Evolutionary conservation across 768 basidiomycete genomes (phyloP), one percentile per base, ranked within the genome.

Genomic region (Tricholoma matsutake): DNA sequence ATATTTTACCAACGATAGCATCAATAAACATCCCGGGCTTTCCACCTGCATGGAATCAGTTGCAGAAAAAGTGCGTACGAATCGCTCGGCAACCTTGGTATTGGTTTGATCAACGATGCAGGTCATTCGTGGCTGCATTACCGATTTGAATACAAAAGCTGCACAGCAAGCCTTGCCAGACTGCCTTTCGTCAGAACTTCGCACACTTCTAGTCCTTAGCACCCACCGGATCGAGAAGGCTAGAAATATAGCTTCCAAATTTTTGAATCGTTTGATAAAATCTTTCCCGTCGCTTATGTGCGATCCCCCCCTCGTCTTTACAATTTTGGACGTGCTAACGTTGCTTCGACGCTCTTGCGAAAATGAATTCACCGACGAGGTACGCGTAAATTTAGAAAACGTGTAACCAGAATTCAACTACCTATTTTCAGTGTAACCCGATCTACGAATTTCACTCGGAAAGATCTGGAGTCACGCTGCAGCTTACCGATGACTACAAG

Each of bases 221-320:
- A 93, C 92, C 3, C 92, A 96, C 73, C 85, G 93, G 29, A 85
- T 92, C 60, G 79, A 83, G 32, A 92, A 91, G 70, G 91, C 89
- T 55, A 82, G 96, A 34, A 89, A 91, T 34, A 80, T 94, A 31
- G 92, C 96, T 1, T 81, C 87, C 43, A 88, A 85, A 73, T 97
- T 91, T 69, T 81, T 98, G 28, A 86, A 94, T 73, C 83, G 87
- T 39, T 78, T 98, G 41, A 88, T 98, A 64, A 89, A 87, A 7
- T 92, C 91, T 1, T 98, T 98, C 74, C 95, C 97, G 1, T 94
- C 95, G 13, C 78, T 99, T 54, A 91, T 97, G 85, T 98, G 96
- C 73, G 90, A 96, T 67, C 84, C 88, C 3, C 81, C 87, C 9
- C 81, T 98, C 11, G 91, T 98, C 6, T 94, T 89, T 65, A 86